Conservation (phyloP, 148 eudicot species). For the Chenopodium suecicum region DNA sequence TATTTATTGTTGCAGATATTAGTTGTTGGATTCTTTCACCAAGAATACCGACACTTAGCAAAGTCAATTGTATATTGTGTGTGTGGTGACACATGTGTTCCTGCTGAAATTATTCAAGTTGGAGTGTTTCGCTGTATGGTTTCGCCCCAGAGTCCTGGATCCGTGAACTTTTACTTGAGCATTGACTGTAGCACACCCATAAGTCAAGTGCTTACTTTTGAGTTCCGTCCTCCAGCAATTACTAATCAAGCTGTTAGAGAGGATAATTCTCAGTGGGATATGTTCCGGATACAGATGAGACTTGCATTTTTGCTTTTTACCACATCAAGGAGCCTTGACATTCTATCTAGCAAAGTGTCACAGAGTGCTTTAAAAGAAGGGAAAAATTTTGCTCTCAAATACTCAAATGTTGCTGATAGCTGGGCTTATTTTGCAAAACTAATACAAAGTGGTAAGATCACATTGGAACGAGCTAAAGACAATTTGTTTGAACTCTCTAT, state of each 20-base stretch:
- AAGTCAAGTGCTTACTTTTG: conserved; percentile 71
- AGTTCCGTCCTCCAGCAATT: conserved; percentile 52
- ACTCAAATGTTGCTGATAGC: conserved; percentile 50
- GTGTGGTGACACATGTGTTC: conserved; percentile 66
- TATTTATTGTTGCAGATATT: conserved; percentile 60
- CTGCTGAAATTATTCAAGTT: conserved; percentile 62
- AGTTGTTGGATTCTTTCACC: conserved; percentile 67
- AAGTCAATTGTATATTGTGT: conserved; percentile 54
- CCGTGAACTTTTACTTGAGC: conserved; percentile 67
- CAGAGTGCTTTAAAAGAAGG: conserved; percentile 62
- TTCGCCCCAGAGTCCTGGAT: conserved; percentile 65
- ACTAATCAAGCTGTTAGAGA: conserved; percentile 25
- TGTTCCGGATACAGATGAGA: conserved; percentile 65
- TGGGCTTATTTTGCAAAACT: conserved; percentile 56
- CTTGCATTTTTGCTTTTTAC: conserved; percentile 83
- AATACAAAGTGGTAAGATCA: conserved; percentile 43
- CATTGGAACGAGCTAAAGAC: conserved; percentile 66
- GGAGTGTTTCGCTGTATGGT: conserved; percentile 82
- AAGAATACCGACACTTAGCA: conserved; percentile 46
- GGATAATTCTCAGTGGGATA: conserved; percentile 52
- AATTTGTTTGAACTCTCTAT: conserved; percentile 69
- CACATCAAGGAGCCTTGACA: conserved; percentile 61
- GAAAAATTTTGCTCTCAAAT: conserved; percentile 52
- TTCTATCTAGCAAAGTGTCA: conserved; percentile 49
- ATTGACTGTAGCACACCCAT: conserved; percentile 68